Conservation (phyloP, 106 monocot species). For the Allium fistulosum region DNA sequence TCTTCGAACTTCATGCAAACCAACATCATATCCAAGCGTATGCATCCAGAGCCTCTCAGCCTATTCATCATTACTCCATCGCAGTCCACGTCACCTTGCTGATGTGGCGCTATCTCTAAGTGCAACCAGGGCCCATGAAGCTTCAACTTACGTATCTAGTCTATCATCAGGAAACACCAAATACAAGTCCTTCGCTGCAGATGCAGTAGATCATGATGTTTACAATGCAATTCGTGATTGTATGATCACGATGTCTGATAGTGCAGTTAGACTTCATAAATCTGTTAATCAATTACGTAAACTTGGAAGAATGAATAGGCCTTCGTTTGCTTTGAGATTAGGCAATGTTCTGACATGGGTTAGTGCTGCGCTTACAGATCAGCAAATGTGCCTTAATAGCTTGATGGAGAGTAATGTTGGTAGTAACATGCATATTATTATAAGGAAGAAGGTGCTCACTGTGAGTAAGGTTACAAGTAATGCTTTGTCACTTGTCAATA, state of each 20-base stretch:
- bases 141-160: slow-evolving; percentile 20
- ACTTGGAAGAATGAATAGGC: slow-evolving; percentile 10
- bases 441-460: slow-evolving; percentile 7
- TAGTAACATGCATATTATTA: background rate
- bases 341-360: slow-evolving; percentile 62
- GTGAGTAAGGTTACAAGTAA: slow-evolving; percentile 4
- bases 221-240: slow-evolving; percentile 46
- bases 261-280: slow-evolving; percentile 31
- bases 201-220: too few relatives aligned
- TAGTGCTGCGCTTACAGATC: slow-evolving; percentile 54
- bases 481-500: slow-evolving; percentile 6
- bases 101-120: slow-evolving; percentile 29
- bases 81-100: slow-evolving; percentile 35
- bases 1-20: slow-evolving; percentile 17
- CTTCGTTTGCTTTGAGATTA: slow-evolving; percentile 13
- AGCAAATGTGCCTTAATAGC: slow-evolving; percentile 33
- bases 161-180: slow-evolving; percentile 1
- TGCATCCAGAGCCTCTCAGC: slow-evolving; percentile 29
- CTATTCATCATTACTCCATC: slow-evolving; percentile 17
- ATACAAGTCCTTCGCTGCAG: background rate
- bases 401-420: background rate
- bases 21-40: slow-evolving; percentile 27
- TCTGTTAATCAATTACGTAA: slow-evolving; percentile 25
- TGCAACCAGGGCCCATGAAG: slow-evolving; percentile 17
- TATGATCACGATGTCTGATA: slow-evolving; percentile 53